Base-by-base conservation (phyloP, 192 early-diverging fungal genomes). In the Glomus cerebriforme region DNA sequence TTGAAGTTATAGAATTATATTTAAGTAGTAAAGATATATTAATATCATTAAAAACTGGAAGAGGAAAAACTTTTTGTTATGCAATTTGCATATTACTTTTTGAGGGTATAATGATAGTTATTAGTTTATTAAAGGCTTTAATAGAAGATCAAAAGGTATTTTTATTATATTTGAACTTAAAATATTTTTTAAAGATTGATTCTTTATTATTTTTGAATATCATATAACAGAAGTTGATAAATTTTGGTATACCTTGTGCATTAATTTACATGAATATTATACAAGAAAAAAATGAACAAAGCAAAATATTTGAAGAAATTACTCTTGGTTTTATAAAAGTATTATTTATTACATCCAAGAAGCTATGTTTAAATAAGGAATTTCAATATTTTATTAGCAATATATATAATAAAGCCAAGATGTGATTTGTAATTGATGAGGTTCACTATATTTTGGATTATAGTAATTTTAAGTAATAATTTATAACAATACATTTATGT, bases 231-330 rank as follows among this genome's bases (percentile, higher is more conserved):
- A 9, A 69, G 3, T 35, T 69, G 12, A 69, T 69, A n/a, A 7
- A 26, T 1, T 0, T 69, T 22, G 35, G 37, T 22, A 69, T 69
- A 17, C 24, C 8, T 1, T 69, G 1, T 43, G 37, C 9, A 2
- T 39, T 5, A 9, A 34, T 69, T n/a, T 69, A 35, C 1, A 24
- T 37, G 9, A 64, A 29, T 9, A 22, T 24, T 6, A 24, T 19
- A 34, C 10, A 69, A 69, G 24, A 37, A 1, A 69, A 3, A 39
- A 69, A 0, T 45, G 24, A 69, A 24, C 19, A 69, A 43, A 10
- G 0, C 3, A 69, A 69, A 26, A 69, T 69, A 34, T 69, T 69
- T 69, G 37, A 69, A 35, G 22, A 69, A 26, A 69, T 69, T 34
- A 37, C 35, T 26, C 37, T 69, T 43, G 22, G 37, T 0, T 43